Percentiles rank a stretch among this genome's conserved stretches.
These are phyloP conservation scores for Ogataea degrootiae DNA, from an alignment of 805 yeast species.

Conservation along the genomic window DNA sequence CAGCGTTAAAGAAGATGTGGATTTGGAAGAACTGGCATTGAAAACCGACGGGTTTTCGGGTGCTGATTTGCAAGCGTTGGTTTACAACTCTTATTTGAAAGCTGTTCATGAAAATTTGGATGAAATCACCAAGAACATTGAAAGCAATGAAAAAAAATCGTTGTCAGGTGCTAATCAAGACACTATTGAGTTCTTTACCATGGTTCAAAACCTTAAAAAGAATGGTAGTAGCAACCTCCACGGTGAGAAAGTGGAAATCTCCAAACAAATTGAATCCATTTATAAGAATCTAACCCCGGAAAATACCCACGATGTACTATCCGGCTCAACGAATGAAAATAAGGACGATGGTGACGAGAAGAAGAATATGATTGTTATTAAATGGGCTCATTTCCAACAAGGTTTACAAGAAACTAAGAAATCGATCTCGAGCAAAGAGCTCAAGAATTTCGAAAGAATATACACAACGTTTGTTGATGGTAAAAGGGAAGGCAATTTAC, in stretches of 20 bases:
- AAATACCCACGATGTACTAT: slow-evolving; percentile 37
- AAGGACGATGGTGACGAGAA: slow-evolving; percentile 1
- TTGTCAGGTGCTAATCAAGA: slow-evolving; percentile 2
- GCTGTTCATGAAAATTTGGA: slow-evolving; percentile 74
- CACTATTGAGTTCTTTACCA: slow-evolving; percentile 19
- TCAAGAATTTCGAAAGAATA: slow-evolving; percentile 52
- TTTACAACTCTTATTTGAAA: slow-evolving; percentile 85
- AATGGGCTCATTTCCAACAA: slow-evolving; percentile 48
- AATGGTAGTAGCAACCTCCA: too few species aligned
- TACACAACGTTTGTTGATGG: slow-evolving; percentile 65
- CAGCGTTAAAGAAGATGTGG: slow-evolving; percentile 48
- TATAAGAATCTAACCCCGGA: slow-evolving; percentile 15
- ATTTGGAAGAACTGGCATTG: slow-evolving; percentile 49
- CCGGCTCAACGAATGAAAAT: slow-evolving; percentile 10
- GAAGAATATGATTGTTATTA: slow-evolving; percentile 39
- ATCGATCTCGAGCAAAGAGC: slow-evolving; percentile 77
- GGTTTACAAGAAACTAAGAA: slow-evolving; percentile 79
- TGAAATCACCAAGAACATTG: slow-evolving; percentile 32
- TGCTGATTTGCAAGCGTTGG: slow-evolving; percentile 90
- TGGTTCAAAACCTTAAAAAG: slow-evolving; percentile 2
- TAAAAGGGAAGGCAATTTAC: slow-evolving; percentile 78
- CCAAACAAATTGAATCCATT: slow-evolving; percentile 18
- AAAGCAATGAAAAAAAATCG: slow-evolving; percentile 6
- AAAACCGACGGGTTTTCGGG: slow-evolving; percentile 79
- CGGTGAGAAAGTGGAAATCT: slow-evolving; percentile 10